These are phyloP conservation scores for Gautieria morchelliformis DNA, from an alignment of 768 basidiomycete species.

Conservation along the genomic window DNA sequence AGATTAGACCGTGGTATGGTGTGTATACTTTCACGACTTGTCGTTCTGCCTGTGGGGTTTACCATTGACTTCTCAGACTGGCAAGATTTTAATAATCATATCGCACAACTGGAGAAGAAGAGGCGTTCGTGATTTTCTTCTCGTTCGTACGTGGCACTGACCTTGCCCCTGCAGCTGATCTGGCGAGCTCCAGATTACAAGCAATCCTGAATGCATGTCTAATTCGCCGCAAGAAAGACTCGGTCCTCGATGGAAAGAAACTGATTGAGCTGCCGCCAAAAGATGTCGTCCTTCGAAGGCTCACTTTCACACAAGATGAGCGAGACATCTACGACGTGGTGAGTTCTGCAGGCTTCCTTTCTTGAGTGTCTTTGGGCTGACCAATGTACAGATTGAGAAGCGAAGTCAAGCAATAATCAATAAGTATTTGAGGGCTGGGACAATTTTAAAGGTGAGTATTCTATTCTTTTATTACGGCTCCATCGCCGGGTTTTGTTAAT, in stretches of 20 bases:
- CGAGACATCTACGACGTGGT: slow-evolving; percentile 53
- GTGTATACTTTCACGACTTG: neutral
- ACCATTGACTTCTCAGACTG: slow-evolving; percentile 21
- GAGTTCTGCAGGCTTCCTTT: slow-evolving; percentile 1
- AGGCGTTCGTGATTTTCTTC: slow-evolving; percentile 29
- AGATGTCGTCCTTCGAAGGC: slow-evolving; percentile 36
- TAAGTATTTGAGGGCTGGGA: slow-evolving; percentile 47
- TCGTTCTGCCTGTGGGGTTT: neutral
- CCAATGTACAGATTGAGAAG: slow-evolving; percentile 35
- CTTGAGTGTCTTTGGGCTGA: neutral
- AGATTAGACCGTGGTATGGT: slow-evolving; percentile 27
- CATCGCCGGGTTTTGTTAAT: neutral
- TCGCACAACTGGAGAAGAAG: slow-evolving; percentile 35
- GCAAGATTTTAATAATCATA: slow-evolving; percentile 27
- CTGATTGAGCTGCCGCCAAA: slow-evolving; percentile 59
- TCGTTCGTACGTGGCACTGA: slow-evolving; percentile 8
- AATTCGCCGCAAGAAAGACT: slow-evolving; percentile 55
- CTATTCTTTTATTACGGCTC: too few relatives aligned
- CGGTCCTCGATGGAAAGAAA: slow-evolving; percentile 53
- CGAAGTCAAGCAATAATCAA: slow-evolving; percentile 55
- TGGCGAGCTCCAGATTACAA: slow-evolving; percentile 52
- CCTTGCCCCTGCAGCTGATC: slow-evolving; percentile 25
- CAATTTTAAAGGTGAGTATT: slow-evolving; percentile 48
- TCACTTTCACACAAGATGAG: slow-evolving; percentile 55
- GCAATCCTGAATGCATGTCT: slow-evolving; percentile 44